Conservation (phyloP, 2,329 filamentous ascomycete genomes). For the Monilinia fructigena region DNA sequence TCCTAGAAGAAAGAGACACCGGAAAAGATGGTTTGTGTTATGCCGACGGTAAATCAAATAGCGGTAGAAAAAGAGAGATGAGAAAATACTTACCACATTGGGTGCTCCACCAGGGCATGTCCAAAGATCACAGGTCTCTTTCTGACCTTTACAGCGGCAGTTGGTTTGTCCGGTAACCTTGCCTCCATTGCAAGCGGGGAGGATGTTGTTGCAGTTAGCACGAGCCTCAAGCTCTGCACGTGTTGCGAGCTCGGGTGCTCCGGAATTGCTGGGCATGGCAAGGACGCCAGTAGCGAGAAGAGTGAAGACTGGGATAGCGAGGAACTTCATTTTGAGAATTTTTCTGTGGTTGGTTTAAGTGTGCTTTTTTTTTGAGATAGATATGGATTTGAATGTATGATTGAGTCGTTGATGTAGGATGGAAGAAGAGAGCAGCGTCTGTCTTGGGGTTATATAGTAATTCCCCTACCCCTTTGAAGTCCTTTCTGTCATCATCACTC, state of each 20-base stretch:
- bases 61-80: neutral
- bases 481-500: neutral
- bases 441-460: slow-evolving; percentile 3
- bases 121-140: neutral
- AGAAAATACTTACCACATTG: neutral
- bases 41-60: neutral
- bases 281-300: slow-evolving; percentile 20
- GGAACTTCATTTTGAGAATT: slow-evolving; percentile 25
- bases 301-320: slow-evolving; percentile 21
- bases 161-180: neutral
- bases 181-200: neutral
- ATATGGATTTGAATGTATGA: neutral
- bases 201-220: neutral
- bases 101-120: neutral
- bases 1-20: neutral
- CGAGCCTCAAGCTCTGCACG: neutral
- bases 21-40: neutral
- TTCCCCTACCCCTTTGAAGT: neutral
- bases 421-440: neutral
- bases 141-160: neutral
- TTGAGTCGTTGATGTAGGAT: neutral
- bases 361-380: neutral
- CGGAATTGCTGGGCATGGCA: slow-evolving; percentile 19
- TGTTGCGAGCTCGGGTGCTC: neutral
- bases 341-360: neutral